Base-by-base conservation (phyloP, 495 filamentous ascomycete genomes). In the Penicillium soppii region DNA sequence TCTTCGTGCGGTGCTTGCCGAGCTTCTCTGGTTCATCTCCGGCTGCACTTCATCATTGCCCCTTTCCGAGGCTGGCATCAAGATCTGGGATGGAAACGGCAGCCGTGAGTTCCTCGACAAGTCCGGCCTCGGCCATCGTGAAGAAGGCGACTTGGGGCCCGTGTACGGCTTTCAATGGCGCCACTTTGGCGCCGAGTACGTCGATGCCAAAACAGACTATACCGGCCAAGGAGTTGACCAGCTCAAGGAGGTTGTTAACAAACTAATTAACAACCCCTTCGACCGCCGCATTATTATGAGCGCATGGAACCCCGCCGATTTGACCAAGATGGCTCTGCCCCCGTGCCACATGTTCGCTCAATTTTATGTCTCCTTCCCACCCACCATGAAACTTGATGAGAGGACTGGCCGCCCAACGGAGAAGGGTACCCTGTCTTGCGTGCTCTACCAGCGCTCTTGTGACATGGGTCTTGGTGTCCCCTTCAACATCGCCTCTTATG, bases 101-200 rank as follows among this genome's bases (percentile, higher is more conserved):
- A 88, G 83, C 45, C 92, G 94, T 62, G 85, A 80, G 53, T 95
- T 82, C 70, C 87, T 98, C 35, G 92, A 98, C 71, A 82, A 73
- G 46, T 76, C 92, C 12, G 92, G 92, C 5, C 80, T 97, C 9
- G 70, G 78, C 0, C 79, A 94, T 61, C 88, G 92, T 50, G 88
- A 77, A 25, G 87, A 81, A 17, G 94, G 95, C 51, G 94, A 98
- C 64, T 79, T 98, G 0, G 94, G 94, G 2, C 95, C 95, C 47
- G 91, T 98, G 0, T 98, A 98, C 65, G 94, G 94, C 4, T 98
- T 98, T 76, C 94, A 98, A 68, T 98, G 94, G 94, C 88, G 95
- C 17, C 94, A 97, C 66, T 98, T 98, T 60, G 94, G 94, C 25
- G 94, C 94, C 7, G 80, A 87, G 49, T 97, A 98, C 64, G 69